Conservation (phyloP, 352 stramenopile genomes). For the Elongisporangium prolatum region DNA sequence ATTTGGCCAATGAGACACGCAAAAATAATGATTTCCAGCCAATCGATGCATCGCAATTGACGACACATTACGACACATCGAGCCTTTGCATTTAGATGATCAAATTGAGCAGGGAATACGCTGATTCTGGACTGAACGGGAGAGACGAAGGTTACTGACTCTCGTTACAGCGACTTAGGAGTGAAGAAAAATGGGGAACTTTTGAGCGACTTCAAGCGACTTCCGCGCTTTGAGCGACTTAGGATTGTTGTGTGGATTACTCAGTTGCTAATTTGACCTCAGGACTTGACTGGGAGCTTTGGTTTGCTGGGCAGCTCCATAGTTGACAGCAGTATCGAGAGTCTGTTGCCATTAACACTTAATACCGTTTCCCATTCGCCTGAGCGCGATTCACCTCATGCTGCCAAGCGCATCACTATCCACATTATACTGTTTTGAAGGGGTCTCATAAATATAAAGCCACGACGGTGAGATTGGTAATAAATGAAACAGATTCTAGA, state of each 20-base stretch:
- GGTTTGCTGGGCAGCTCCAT: neutral
- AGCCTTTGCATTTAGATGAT: neutral
- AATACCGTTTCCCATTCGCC: neutral
- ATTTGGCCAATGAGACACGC: neutral
- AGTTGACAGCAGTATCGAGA: neutral
- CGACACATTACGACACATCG: neutral
- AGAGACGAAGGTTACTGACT: too few species aligned
- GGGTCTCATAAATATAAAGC: too few species aligned
- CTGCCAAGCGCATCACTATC: slow-evolving; percentile 30
- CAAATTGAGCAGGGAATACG: neutral
- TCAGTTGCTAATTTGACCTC: neutral
- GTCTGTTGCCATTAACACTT: neutral
- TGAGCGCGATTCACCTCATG: neutral
- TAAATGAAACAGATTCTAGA: too few species aligned
- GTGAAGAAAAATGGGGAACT: too few species aligned
- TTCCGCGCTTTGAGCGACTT: too few species aligned
- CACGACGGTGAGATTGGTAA: too few species aligned
- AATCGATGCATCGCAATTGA: neutral
- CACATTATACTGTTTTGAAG: too few species aligned
- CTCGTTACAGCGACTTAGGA: too few species aligned
- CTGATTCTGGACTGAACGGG: too few species aligned
- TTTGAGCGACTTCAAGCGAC: too few species aligned
- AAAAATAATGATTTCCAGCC: neutral
- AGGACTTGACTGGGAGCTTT: neutral
- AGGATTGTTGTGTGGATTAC: too few species aligned